Evolutionary conservation across 2,329 filamentous ascomycete genomes (phyloP).

Genomic region (Acephala macrosclerotiorum): DNA sequence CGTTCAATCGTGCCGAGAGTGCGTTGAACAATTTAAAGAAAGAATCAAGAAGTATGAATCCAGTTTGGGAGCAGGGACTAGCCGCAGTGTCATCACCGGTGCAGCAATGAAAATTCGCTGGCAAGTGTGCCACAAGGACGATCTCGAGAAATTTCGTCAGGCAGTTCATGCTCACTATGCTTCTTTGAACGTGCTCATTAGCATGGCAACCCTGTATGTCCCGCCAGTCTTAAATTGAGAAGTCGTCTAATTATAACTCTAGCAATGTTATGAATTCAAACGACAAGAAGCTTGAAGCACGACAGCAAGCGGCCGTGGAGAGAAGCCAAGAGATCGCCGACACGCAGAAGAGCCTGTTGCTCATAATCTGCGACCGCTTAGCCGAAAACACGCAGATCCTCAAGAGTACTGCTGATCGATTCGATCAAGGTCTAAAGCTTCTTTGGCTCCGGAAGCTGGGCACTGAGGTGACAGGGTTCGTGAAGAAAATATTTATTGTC

Average conservation of each 20-base stretch:
- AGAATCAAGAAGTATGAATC: conserved; percentile 23
- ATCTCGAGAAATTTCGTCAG: conserved; percentile 28
- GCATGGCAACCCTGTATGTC: conserved; percentile 24
- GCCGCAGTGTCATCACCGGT: conserved; percentile 20
- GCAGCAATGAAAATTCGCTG: conserved; percentile 28
- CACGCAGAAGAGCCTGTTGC: conserved; percentile 4
- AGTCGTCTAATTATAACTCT: not conserved
- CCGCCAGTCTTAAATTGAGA: not conserved
- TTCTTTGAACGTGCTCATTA: conserved; percentile 31
- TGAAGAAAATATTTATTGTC: conserved; percentile 19
- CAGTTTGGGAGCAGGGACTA: conserved; percentile 30
- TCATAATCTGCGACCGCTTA: conserved; percentile 12
- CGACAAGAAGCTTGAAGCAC: conserved; percentile 9
- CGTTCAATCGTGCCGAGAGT: conserved; percentile 21
- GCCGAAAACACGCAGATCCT: conserved; percentile 14
- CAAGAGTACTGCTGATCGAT: not conserved
- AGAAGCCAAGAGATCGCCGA: not conserved
- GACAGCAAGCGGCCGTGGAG: not conserved
- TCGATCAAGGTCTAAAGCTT: not conserved
- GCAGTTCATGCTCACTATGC: conserved; percentile 26
- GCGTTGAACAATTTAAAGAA: conserved; percentile 20
- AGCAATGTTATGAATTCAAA: conserved; percentile 11
- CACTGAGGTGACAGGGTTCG: conserved; percentile 18
- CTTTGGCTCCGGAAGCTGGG: conserved; percentile 19
- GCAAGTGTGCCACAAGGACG: conserved; percentile 27